phyloP scores from a whole-genome alignment of 108 stramenopile genomes.

The Nitzschia inconspicua region DNA sequence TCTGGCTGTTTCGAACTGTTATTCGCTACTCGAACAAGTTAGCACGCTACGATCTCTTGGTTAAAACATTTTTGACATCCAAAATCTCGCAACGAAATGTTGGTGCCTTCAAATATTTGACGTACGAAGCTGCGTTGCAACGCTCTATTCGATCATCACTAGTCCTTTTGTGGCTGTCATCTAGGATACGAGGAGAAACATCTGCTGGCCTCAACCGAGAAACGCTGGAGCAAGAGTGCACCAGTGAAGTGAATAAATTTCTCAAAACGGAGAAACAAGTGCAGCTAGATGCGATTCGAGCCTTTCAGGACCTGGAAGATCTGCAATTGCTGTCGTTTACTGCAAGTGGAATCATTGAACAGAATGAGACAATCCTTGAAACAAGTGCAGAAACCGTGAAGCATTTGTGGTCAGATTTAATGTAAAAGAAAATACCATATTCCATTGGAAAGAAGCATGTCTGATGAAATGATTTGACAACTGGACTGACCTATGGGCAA shows the following conservation, averaged over 20 bases:
- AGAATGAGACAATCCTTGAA: slow-evolving; percentile 11
- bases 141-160: slow-evolving; percentile 54
- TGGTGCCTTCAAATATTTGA: slow-evolving; percentile 71
- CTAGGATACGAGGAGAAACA: slow-evolving; percentile 12
- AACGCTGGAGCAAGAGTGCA: slow-evolving; percentile 2
- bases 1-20: slow-evolving; percentile 67
- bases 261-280: slow-evolving; percentile 25
- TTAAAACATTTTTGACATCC: slow-evolving; percentile 79
- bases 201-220: background rate
- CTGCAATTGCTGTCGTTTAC: slow-evolving; percentile 35
- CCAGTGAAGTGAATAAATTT: slow-evolving; percentile 20
- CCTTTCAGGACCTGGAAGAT: slow-evolving; percentile 54
- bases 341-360: background rate
- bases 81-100: slow-evolving; percentile 70
- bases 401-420: slow-evolving; percentile 24
- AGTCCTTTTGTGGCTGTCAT: slow-evolving; percentile 36
- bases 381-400: slow-evolving; percentile 10
- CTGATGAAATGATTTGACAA: too few species aligned
- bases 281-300: slow-evolving; percentile 51
- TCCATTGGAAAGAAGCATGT: too few species aligned
- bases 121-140: slow-evolving; percentile 64
- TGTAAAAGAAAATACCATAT: slow-evolving; percentile 26
- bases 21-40: slow-evolving; percentile 81
- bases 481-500: too few species aligned
- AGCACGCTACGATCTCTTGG: slow-evolving; percentile 81